A percentile compares a stretch with the other conserved stretches of the same genome.
Conservation (phyloP, 768 basidiomycete genomes). For the Hydnum rufescens region DNA sequence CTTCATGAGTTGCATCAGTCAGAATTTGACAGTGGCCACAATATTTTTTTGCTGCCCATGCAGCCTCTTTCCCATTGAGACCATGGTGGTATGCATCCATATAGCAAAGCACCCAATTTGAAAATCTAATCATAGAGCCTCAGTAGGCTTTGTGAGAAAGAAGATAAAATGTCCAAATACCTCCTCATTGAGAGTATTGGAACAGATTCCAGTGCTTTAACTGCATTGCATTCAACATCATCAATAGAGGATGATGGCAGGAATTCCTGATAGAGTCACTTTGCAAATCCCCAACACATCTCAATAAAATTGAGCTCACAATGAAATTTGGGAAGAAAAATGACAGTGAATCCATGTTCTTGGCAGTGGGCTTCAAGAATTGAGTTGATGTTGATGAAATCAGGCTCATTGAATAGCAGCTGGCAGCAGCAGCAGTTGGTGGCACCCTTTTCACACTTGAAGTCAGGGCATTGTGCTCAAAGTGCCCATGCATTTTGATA, state of each 20-base stretch:
- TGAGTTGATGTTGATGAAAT: slow-evolving; percentile 20
- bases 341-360: slow-evolving; percentile 14
- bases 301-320: too few species aligned
- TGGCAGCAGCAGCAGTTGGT: slow-evolving; percentile 19
- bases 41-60: slow-evolving; percentile 14
- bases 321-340: too few species aligned
- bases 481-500: slow-evolving; percentile 1
- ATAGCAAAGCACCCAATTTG: slow-evolving; percentile 13
- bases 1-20: not conserved
- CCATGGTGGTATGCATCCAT: slow-evolving; percentile 16
- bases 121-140: slow-evolving; percentile 17
- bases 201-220: not conserved
- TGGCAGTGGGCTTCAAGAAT: slow-evolving; percentile 17
- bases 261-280: slow-evolving; percentile 15
- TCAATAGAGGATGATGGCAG: slow-evolving; percentile 12
- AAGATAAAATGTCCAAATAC: not conserved
- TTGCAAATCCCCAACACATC: too few species aligned
- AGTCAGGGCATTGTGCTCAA: too few species aligned
- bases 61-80: slow-evolving; percentile 12
- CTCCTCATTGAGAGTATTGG: not conserved
- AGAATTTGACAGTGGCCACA: slow-evolving; percentile 13
- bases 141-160: too few species aligned
- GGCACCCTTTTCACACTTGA: slow-evolving; percentile 18
- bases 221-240: not conserved
- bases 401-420: too few species aligned